These are phyloP conservation scores for Euclidium syriacum DNA, from an alignment of 345 rosid genomes.

Conservation along the genomic window DNA sequence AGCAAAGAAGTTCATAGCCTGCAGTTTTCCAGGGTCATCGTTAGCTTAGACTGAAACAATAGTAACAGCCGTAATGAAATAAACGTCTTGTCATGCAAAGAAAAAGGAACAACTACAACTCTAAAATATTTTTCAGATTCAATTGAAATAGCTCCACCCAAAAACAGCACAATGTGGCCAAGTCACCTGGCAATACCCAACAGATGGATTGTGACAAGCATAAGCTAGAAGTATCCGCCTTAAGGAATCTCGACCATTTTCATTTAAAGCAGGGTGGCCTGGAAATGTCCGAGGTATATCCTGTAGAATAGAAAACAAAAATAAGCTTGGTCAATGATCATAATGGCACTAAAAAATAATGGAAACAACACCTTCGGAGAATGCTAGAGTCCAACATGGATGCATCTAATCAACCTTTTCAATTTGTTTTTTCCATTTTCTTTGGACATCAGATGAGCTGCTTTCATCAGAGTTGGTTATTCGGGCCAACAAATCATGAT, in stretches of 20 bases:
- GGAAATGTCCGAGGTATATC: conserved; percentile 96
- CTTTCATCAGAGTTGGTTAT: conserved; percentile 43
- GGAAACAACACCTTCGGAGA: conserved; percentile 49
- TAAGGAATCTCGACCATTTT: conserved; percentile 83
- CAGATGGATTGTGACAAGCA: conserved; percentile 86
- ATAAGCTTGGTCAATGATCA: conserved; percentile 36
- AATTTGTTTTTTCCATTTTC: conserved; percentile 83
- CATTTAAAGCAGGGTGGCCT: conserved; percentile 93
- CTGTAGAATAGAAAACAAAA: conserved; percentile 40
- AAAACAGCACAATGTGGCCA: not conserved
- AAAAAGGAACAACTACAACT: not conserved
- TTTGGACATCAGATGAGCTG: conserved; percentile 39
- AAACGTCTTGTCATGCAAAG: not conserved
- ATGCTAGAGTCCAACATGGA: conserved; percentile 43
- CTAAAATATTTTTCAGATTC: not conserved
- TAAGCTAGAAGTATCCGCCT: conserved; percentile 85
- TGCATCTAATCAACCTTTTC: conserved; percentile 86
- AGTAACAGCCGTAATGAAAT: not conserved
- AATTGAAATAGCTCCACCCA: not conserved
- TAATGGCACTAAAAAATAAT: conserved; percentile 29
- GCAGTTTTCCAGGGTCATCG: conserved; percentile 34
- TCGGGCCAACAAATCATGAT: conserved; percentile 65
- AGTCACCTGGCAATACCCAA: conserved; percentile 97
- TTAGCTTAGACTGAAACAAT: conserved; percentile 5
- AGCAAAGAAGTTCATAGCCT: conserved; percentile 99